Percentiles rank a stretch among this genome's conserved stretches.
These are phyloP conservation scores for Penicillium psychrosexuale DNA, from an alignment of 2,329 filamentous ascomycete genomes.

Conservation along the genomic window DNA sequence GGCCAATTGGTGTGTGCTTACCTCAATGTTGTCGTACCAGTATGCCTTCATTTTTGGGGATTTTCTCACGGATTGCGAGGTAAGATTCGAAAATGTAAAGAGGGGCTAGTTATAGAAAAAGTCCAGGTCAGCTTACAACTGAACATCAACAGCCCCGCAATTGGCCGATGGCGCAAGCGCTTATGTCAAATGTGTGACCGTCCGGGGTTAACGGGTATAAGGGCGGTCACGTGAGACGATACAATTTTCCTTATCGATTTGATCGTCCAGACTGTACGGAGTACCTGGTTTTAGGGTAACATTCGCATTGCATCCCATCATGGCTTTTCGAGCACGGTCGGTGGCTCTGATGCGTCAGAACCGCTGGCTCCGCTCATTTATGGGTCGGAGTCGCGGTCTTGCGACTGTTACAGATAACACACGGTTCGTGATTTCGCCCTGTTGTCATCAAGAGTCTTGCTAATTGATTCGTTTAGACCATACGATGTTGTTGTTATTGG, in stretches of 20 bases:
- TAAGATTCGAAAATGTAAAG: background rate
- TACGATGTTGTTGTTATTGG: constrained; percentile 96
- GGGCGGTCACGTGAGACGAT: constrained; percentile 6
- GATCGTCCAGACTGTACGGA: background rate
- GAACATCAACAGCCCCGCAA: constrained; percentile 31
- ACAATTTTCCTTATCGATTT: constrained; percentile 22
- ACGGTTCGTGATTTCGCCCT: constrained; percentile 29
- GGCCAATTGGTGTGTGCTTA: constrained; percentile 36
- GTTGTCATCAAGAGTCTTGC: background rate
- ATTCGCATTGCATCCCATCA: constrained; percentile 16
- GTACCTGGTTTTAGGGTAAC: background rate
- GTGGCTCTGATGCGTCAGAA: constrained; percentile 29
- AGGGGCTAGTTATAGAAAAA: background rate
- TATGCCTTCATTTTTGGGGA: constrained; percentile 60
- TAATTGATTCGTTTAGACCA: constrained; percentile 46
- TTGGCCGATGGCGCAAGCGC: constrained; percentile 30
- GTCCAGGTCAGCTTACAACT: constrained; percentile 12
- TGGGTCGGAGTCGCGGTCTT: constrained; percentile 30
- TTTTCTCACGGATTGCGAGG: background rate
- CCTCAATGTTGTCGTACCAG: constrained; percentile 66
- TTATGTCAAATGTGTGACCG: constrained; percentile 20
- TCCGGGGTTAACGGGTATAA: constrained; percentile 20
- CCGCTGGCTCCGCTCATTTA: constrained; percentile 20
- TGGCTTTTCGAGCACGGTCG: constrained; percentile 38
- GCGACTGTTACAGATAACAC: constrained; percentile 40